These are phyloP conservation scores for Fusarium sp. DNA, from an alignment of 2,329 filamentous ascomycete genomes.

Conservation along the genomic window DNA sequence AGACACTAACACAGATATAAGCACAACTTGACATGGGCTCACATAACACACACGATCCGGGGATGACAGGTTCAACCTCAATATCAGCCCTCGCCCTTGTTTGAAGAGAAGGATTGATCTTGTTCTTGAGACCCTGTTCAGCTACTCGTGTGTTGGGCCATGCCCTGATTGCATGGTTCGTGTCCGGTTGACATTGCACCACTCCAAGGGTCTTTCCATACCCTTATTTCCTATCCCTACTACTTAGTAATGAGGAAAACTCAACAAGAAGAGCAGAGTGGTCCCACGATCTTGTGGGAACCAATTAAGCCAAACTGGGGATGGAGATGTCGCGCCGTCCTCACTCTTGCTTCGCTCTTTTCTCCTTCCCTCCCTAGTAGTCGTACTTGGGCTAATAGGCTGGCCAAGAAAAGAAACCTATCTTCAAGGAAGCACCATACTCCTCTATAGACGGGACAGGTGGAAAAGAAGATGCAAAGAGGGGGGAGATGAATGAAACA, in stretches of 20 bases:
- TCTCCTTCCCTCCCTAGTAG: background rate
- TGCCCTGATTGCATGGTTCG: background rate
- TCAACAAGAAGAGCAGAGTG: background rate
- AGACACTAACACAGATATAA: constrained; percentile 26
- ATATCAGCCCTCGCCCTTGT: constrained; percentile 9
- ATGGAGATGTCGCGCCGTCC: background rate
- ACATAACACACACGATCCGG: constrained; percentile 5
- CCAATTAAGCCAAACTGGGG: constrained; percentile 1
- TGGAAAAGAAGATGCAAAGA: background rate
- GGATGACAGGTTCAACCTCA: constrained; percentile 23
- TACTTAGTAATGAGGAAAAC: background rate
- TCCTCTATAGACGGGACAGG: background rate
- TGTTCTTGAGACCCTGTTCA: background rate
- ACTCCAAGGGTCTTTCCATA: background rate
- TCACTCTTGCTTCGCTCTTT: background rate
- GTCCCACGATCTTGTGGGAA: constrained; percentile 10
- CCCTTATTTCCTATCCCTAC: background rate
- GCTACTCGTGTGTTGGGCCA: background rate
- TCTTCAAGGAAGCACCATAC: background rate
- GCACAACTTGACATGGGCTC: constrained; percentile 7
- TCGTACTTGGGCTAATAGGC: background rate
- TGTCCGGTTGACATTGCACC: background rate
- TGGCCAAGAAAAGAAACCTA: background rate
- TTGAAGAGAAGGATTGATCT: constrained; percentile 8
- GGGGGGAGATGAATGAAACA: background rate